Evolutionary conservation across 164 flowering plant genomes (phyloP).

Genomic region (Pachysandra terminalis): DNA sequence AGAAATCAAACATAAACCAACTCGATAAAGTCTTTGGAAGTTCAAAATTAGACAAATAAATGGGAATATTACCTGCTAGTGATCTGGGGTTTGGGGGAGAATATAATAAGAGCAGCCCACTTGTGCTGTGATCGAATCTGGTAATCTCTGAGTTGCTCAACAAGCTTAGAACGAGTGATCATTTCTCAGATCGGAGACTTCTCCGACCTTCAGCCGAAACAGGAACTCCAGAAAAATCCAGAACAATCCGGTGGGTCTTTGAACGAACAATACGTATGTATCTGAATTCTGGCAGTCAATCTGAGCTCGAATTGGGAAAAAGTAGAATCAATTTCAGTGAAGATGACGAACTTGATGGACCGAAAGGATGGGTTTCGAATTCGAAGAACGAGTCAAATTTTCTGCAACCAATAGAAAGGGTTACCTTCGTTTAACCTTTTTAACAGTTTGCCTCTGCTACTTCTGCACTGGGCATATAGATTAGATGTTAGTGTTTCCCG

Average conservation of each 20-base stretch:
- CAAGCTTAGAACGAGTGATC: too few species aligned
- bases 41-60: not conserved
- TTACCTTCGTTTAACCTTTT: too few species aligned
- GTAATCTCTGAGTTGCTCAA: too few species aligned
- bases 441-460: too few species aligned
- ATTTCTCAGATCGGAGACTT: constrained; percentile 22
- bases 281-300: too few species aligned
- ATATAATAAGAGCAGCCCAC: constrained; percentile 32
- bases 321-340: not conserved
- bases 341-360: not conserved
- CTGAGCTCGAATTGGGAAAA: not conserved
- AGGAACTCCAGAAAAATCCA: not conserved
- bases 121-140: constrained; percentile 51
- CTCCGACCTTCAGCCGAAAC: constrained; percentile 17
- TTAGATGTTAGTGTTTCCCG: too few species aligned
- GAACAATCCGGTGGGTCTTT: too few species aligned
- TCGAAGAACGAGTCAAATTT: too few species aligned
- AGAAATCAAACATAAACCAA: not conserved
- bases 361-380: too few species aligned
- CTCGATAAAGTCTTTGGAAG: not conserved
- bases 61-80: constrained; percentile 28
- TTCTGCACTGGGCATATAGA: too few species aligned
- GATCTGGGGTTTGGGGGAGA: constrained; percentile 32
- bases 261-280: too few species aligned
- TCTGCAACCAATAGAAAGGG: too few species aligned